Evolutionary conservation across 108 stramenopile species (phyloP).

Genomic region (Fragilariopsis cylindrus): DNA sequence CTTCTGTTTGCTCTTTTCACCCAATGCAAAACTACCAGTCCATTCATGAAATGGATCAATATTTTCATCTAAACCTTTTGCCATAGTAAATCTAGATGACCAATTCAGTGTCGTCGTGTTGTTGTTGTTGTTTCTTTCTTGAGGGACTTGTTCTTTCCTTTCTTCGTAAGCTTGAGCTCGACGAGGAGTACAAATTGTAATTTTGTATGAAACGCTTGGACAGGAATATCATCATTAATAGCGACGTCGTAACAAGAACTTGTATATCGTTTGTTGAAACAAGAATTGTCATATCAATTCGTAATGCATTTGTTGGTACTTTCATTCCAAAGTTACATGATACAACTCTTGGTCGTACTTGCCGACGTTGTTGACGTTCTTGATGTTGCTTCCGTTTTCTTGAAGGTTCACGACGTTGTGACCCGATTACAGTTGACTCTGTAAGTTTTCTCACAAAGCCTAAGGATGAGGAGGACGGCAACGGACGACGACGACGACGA

Average conservation of each 20-base stretch:
- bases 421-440: too few relatives aligned
- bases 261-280: background rate
- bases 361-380: background rate
- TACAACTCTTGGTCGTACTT: background rate
- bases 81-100: background rate
- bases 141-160: background rate
- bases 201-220: slow-evolving; percentile 2
- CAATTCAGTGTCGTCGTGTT: background rate
- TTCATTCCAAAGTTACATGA: background rate
- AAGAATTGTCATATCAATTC: background rate
- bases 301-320: background rate
- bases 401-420: background rate
- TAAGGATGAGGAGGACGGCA: too few relatives aligned
- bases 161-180: background rate
- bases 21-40: background rate
- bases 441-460: too few relatives aligned
- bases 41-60: background rate
- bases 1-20: background rate
- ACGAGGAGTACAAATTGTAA: background rate
- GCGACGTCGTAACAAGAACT: background rate
- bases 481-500: too few relatives aligned
- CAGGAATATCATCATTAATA: background rate
- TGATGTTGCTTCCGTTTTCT: background rate
- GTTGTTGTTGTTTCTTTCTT: background rate
- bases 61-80: background rate